A percentile compares a stretch with the other conserved stretches of the same genome.
phyloP scores from a whole-genome alignment of 164 flowering plant species.

The Malania oleifera region DNA sequence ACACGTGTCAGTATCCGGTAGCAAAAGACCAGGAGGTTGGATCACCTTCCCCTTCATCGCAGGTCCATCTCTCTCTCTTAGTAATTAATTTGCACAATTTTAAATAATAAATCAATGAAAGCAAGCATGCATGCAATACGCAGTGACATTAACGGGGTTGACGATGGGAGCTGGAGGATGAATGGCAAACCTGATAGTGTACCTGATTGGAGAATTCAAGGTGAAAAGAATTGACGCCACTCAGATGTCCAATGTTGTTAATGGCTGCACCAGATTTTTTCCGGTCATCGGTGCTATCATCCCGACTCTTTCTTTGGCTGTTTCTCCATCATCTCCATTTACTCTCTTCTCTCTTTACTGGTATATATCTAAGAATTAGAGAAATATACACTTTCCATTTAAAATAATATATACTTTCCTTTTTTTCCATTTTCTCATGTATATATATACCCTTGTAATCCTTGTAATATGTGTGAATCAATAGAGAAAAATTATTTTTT shows the following conservation, averaged over 20 bases:
- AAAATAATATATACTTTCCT: no score
- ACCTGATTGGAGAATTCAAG: conserved; percentile 30
- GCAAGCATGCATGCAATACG: not conserved
- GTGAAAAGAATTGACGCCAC: conserved; percentile 37
- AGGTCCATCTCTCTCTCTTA: conserved; percentile 18
- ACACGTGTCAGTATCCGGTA: no score
- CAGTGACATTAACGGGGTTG: conserved; percentile 13
- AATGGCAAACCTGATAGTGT: conserved; percentile 34
- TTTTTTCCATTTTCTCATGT: no score
- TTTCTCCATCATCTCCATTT: conserved; percentile 29
- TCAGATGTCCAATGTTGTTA: conserved; percentile 31
- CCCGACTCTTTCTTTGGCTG: conserved; percentile 40
- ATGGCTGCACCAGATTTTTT: conserved; percentile 26
- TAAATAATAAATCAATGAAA: no score
- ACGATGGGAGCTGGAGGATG: conserved; percentile 27
- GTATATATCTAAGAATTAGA: no score
- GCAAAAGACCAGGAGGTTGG: conserved; percentile 32
- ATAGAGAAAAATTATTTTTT: no score
- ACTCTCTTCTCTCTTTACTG: conserved; percentile 30
- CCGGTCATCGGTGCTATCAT: conserved; percentile 38
- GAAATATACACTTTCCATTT: no score
- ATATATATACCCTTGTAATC: no score
- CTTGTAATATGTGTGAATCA: no score
- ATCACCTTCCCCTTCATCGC: conserved; percentile 27
- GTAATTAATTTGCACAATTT: not conserved